Conservation (phyloP, 257 asterid species). For the Solanum gandarillasii region DNA sequence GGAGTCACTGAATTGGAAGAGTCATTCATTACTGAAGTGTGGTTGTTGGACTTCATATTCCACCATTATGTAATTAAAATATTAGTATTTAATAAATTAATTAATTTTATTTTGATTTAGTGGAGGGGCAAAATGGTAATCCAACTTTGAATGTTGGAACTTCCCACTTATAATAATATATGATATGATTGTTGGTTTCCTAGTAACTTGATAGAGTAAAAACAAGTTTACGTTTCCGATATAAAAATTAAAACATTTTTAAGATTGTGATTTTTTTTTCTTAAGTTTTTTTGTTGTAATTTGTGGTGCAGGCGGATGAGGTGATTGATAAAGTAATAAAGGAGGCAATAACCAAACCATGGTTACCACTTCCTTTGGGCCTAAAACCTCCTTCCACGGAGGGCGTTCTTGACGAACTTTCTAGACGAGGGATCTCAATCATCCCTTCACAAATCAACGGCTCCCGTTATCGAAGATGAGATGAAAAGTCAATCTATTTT, state of each 20-base stretch:
- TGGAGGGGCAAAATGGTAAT: no score
- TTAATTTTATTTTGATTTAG: no score
- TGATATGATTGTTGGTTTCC: background rate
- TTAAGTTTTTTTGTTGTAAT: background rate
- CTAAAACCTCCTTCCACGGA: slow-evolving; percentile 42
- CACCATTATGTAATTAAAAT: no score
- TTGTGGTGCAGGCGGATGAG: slow-evolving; percentile 30
- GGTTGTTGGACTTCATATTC: no score
- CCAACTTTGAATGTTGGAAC: no score
- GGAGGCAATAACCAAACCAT: slow-evolving; percentile 40
- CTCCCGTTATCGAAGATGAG: background rate
- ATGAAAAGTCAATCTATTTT: background rate
- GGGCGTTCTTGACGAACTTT: slow-evolving; percentile 28
- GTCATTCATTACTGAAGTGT: no score
- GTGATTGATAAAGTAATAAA: slow-evolving; percentile 27
- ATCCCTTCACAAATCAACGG: slow-evolving; percentile 14
- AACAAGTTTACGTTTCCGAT: background rate
- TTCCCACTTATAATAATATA: no score
- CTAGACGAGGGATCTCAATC: slow-evolving; percentile 29
- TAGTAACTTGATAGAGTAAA: background rate
- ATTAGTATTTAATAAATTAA: no score
- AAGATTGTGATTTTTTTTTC: background rate
- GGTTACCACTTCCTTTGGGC: slow-evolving; percentile 41
- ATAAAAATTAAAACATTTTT: background rate
- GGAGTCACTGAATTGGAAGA: no score